Conservation (phyloP, 495 filamentous ascomycete genomes). For the Aspergillus kassunensis region DNA sequence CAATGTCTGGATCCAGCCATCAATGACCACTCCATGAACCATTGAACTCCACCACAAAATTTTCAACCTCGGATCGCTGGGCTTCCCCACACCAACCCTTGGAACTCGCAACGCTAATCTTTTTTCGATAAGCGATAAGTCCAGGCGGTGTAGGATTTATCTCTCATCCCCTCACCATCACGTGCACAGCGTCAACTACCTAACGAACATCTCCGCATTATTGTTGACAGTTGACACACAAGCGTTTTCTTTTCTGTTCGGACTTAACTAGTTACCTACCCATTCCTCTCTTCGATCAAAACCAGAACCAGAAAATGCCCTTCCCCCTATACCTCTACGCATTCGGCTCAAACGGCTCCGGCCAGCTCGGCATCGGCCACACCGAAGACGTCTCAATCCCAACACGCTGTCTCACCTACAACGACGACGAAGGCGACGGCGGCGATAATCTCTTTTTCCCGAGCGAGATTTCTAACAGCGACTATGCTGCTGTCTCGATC, state of each 20-base stretch:
- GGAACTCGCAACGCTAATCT: not conserved
- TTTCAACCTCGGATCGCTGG: too few species aligned
- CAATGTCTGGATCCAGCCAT: not conserved
- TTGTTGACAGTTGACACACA: too few species aligned
- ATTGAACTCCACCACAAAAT: too few species aligned
- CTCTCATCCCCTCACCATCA: not conserved
- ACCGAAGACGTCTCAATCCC: conserved; percentile 68
- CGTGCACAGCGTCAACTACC: too few species aligned
- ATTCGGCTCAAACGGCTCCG: conserved; percentile 88
- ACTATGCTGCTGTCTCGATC: too few species aligned
- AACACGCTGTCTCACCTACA: conserved; percentile 51
- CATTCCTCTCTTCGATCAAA: too few species aligned
- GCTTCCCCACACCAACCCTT: not conserved
- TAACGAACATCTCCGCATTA: too few species aligned
- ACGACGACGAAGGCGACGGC: conserved; percentile 12
- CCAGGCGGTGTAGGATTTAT: not conserved
- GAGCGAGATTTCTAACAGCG: too few species aligned
- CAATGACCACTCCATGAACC: too few species aligned
- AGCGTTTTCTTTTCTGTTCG: too few species aligned
- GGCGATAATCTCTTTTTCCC: too few species aligned
- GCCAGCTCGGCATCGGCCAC: conserved; percentile 80
- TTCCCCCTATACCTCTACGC: conserved; percentile 56
- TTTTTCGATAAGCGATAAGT: not conserved
- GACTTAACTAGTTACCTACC: too few species aligned
- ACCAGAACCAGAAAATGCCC: not conserved